Evolutionary conservation across 495 filamentous ascomycete genomes (phyloP), one percentile per base, ranked within the genome.

Genomic region (Neurospora sp.): DNA sequence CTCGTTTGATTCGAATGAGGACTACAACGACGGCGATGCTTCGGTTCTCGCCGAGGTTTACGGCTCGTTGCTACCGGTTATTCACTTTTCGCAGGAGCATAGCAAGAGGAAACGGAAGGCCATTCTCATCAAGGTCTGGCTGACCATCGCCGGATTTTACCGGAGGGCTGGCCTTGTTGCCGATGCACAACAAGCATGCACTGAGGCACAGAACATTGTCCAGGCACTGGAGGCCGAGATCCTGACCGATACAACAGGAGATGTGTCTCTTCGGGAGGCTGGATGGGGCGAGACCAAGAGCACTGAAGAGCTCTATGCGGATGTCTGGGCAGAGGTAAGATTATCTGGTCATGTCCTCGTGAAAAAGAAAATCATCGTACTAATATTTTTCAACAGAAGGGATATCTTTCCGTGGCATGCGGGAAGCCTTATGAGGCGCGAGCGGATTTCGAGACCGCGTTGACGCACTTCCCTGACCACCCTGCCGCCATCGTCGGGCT

Each of bases 121-220:
- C 6, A 80, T 91, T 75, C 85, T 97, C 7, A 84, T 91, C n/a
- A 89, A 89, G 71, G 89, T 97, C 31, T 99, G 96, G 96, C 86
- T 97, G 14, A 90, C 94, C 73, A 94, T 97, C 68, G 90, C 93
- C 3, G 90, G 90, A 0, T 88, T 98, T 70, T 98, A 99, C 77
- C 89, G 94, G 35, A 88, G 93, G 65, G 93, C 94, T 12, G 89
- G 85, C 2, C 88, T 94, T 79, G 87, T 88, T 47, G 89, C 91
- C 2, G 94, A 98, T 78, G 91, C 92, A 1, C 85, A 86, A 47
- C 91, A 89, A 69, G 93, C 96, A 3, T 89, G 93, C 53, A 86
- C 89, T 39, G 96, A 98, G 82, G 96, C 95, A n/a, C 81, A 83
- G 42, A 91, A 89, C 74, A 85, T 95, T 27, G 87, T 90, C 6